Evolutionary conservation across 495 filamentous ascomycete species (phyloP), one percentile per base, ranked within the genome.

Genomic region (Penicillium silybi): DNA sequence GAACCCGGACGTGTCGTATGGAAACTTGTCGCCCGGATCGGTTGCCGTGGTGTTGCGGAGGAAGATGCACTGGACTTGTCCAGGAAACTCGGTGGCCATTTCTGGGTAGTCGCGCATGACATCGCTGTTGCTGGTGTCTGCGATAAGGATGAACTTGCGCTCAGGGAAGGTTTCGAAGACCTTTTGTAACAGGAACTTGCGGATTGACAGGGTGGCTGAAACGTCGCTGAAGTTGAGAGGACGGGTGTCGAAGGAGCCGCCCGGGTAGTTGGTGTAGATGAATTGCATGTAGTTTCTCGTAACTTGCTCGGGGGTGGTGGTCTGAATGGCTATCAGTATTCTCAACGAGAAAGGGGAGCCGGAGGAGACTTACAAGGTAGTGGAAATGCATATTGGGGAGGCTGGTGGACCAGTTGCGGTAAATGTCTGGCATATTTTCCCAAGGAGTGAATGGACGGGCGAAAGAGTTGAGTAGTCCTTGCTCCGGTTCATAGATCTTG

Each of bases 281-380:
- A 86, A 90, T 43, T 88, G 78, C 85, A 88, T 88, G 70, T 90
- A 92, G 53, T 83, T 84, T 6, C 87, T 72, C 0, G 88, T 89
- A 13, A 82, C 72, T 65, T 92, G 88, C 67, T 92, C 87, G 1
- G 88, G 88, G 2, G 88, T 91, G 0, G 88, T 92, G 8, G 87
- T 91, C 23, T 63, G 10, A 3, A 32, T 32, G 29, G 4, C 10
- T 13, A 13, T 32, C 13, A 32, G 29, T 23, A 32, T 13, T 11
- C 8, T 13, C 9, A 32, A 32, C 1, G 13, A 13, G 8, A 32
- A 32, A 32, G 13, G 29, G 10, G 13, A 32, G 4, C 0, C 10
- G 0, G 7, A 9, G 10, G 10, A 13, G 16, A 45, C 53, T 29
- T 19, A 57, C 60, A 18, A 92, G 78, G 65, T 92, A 92, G 66